A percentile compares a stretch with the other conserved stretches of the same genome.
These are phyloP conservation scores for Colletotrichum scovillei DNA, from an alignment of 2,329 filamentous ascomycete genomes.

Conservation along the genomic window DNA sequence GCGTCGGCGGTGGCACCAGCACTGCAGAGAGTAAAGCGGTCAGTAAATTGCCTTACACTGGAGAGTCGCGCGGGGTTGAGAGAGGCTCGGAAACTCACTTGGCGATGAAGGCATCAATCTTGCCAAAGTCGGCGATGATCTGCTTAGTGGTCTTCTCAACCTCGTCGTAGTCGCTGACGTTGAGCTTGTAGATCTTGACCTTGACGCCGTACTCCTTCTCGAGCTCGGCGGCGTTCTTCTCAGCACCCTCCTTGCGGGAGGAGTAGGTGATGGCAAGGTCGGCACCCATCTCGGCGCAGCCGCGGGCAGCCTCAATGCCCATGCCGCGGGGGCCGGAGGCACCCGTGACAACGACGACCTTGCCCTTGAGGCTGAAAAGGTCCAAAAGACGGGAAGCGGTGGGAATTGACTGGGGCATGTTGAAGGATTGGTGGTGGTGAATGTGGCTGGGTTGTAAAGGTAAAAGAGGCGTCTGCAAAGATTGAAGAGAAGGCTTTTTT, in stretches of 20 bases:
- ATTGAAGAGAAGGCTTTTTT: neutral
- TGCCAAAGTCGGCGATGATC: slow-evolving; percentile 78
- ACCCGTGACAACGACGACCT: slow-evolving; percentile 77
- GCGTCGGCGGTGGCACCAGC: slow-evolving; percentile 77
- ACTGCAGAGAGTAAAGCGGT: slow-evolving; percentile 39
- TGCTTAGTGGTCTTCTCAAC: slow-evolving; percentile 68
- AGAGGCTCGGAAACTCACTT: slow-evolving; percentile 64
- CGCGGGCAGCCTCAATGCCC: slow-evolving; percentile 76
- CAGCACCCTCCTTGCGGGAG: slow-evolving; percentile 74
- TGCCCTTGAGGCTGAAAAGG: slow-evolving; percentile 79
- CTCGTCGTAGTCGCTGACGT: slow-evolving; percentile 63
- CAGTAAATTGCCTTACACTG: neutral
- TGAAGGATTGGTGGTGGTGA: neutral
- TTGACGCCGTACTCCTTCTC: slow-evolving; percentile 75
- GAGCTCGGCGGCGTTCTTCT: slow-evolving; percentile 74
- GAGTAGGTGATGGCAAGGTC: slow-evolving; percentile 79
- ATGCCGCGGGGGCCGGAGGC: slow-evolving; percentile 78
- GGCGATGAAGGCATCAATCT: slow-evolving; percentile 80
- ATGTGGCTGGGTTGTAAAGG: neutral
- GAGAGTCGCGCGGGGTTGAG: too few species aligned
- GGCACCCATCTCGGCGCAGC: slow-evolving; percentile 77
- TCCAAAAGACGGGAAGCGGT: slow-evolving; percentile 68
- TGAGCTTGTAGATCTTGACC: slow-evolving; percentile 70
- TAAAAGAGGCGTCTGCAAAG: neutral
- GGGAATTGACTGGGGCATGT: slow-evolving; percentile 53